phyloP scores from a whole-genome alignment of 164 flowering plant species.

The Vitis amurensis region DNA sequence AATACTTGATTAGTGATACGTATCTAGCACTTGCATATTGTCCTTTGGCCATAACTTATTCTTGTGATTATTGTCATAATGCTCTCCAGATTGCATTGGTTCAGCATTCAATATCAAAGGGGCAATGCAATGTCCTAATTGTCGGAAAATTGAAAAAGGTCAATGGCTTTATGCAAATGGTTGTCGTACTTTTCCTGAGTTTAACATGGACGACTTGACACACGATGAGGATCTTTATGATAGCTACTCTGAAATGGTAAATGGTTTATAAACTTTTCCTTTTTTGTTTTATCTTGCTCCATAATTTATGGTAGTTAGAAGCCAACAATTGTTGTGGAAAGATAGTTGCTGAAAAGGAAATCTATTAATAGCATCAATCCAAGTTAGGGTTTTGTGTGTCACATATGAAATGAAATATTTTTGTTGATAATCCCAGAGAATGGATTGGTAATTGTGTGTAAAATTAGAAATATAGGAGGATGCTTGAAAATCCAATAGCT shows the following conservation, averaged over 20 bases:
- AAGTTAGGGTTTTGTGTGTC: no score
- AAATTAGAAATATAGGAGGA: no score
- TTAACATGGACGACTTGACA: constrained; percentile 68
- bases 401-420: no score
- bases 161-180: constrained; percentile 86
- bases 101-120: constrained; percentile 90
- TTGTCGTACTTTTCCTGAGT: constrained; percentile 55
- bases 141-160: constrained; percentile 88
- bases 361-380: no score
- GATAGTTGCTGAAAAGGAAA: no score
- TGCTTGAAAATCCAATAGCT: no score
- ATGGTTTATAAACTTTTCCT: background rate
- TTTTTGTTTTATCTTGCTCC: background rate
- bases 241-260: constrained; percentile 81
- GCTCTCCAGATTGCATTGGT: constrained; percentile 81
- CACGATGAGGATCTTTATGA: constrained; percentile 87
- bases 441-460: no score
- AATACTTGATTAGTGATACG: background rate
- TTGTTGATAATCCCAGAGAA: no score
- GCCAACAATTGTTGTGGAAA: no score
- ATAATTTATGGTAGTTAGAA: no score
- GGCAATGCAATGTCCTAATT: constrained; percentile 95
- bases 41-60: background rate
- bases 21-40: no score
- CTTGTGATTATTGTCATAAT: background rate